Evolutionary conservation across 148 eudicot genomes (phyloP), one percentile per base, ranked within the genome.

Genomic region (Fallopia convolvulus): DNA sequence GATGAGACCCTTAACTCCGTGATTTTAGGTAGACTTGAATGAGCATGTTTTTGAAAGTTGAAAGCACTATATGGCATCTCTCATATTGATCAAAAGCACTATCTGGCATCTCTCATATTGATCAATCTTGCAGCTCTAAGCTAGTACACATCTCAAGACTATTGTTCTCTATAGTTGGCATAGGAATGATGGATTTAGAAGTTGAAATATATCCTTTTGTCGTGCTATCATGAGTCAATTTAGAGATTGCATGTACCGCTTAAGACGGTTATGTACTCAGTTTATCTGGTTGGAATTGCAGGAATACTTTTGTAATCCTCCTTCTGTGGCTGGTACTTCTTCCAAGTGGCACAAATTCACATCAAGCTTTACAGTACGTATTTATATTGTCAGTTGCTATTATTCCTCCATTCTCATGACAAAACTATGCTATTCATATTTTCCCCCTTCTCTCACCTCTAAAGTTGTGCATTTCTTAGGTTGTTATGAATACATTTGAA

Each of bases 331-430:
- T 66, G 82, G 82, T 74, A 83, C 84, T 84, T 86, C 85, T 58
- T 75, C 85, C 48, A 95, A 93, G 87, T 95, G 99, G 99, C 91
- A 87, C 61, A 91, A 90, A 80, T 95, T 95, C 79, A 85, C 90
- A 74, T 86, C 97, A 72, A 88, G 91, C 86, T 86, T 95, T 80
- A 81, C 78, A 94, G 99, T 95, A 91, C 39, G 72, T 2, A 61
- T 77, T 70, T 44, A 3, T 20, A 23, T 77, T 68, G 17, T 33
- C 6, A 18, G 4, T 33, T 68, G 17, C 15, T 5, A 18, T 75
- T 56, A 75, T 13, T 36, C 68, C 0, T 41, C 44, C 4, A 74
- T 75, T 20, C 20, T 76, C 21, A 32, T 36, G 55, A 46, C 42
- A 42, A 44, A 32, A 75, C 30, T 75, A 52, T 50, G 47, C 48